Evolutionary conservation across 73 alveolate genomes (phyloP).

Genomic region (Breviolum minutum): DNA sequence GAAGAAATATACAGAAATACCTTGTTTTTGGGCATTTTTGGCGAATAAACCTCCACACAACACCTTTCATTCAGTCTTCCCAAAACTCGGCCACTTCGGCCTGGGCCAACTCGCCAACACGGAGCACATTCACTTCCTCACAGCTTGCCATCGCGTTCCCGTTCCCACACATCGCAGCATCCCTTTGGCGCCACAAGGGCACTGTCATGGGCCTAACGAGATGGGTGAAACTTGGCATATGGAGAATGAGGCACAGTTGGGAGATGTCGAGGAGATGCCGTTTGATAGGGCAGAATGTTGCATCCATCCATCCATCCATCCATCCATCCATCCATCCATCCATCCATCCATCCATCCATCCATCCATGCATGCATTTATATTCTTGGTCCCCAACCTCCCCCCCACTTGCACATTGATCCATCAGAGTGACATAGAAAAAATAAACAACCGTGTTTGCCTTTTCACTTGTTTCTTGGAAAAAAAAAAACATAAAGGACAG

Average conservation of each 20-base stretch:
- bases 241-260: background rate
- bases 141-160: background rate
- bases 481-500: too few species aligned
- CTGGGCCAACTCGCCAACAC: slow-evolving; percentile 13
- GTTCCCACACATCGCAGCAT: background rate
- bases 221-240: background rate
- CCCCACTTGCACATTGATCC: too few species aligned
- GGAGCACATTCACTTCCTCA: slow-evolving; percentile 21
- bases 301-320: too few species aligned
- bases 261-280: background rate
- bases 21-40: background rate
- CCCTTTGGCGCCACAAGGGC: slow-evolving; percentile 16
- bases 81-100: background rate
- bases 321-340: too few species aligned
- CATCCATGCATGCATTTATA: too few species aligned
- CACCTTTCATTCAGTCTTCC: background rate
- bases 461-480: too few species aligned
- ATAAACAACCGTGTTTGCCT: too few species aligned
- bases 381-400: too few species aligned
- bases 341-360: too few species aligned
- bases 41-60: background rate
- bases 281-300: background rate
- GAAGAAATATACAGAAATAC: background rate
- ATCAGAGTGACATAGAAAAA: too few species aligned
- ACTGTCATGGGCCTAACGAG: background rate